These are phyloP conservation scores for Stemphylium vesicarium DNA, from an alignment of 2,329 filamentous ascomycete genomes.

Conservation along the genomic window DNA sequence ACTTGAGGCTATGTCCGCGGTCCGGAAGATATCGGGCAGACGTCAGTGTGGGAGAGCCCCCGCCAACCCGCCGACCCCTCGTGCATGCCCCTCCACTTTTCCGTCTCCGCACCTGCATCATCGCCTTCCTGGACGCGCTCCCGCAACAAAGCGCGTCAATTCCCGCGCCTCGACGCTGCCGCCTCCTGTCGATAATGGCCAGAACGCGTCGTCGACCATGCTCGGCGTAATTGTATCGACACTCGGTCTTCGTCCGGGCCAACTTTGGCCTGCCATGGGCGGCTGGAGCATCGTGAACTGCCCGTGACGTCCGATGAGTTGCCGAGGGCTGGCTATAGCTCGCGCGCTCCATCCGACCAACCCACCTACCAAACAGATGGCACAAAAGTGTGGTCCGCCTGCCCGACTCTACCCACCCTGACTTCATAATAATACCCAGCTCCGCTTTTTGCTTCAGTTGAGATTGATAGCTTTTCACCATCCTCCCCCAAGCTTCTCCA, in stretches of 20 bases:
- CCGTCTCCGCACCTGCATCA: constrained; percentile 27
- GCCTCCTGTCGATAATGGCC: constrained; percentile 1
- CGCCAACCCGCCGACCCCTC: constrained; percentile 29
- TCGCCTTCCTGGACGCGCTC: constrained; percentile 18
- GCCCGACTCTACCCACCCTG: constrained; percentile 49
- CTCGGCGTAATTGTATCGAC: constrained; percentile 4
- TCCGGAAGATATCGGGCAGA: constrained; percentile 36
- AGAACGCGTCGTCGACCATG: not conserved
- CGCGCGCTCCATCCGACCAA: constrained; percentile 31
- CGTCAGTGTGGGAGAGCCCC: constrained; percentile 10
- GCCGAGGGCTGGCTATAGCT: constrained; percentile 41
- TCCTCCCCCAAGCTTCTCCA: constrained; percentile 10
- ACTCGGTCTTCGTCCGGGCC: constrained; percentile 12
- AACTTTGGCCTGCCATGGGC: constrained; percentile 9
- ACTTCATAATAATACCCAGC: constrained; percentile 35
- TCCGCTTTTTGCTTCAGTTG: constrained; percentile 21
- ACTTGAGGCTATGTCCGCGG: constrained; percentile 28
- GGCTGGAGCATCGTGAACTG: constrained; percentile 34
- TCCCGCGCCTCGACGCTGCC: not conserved
- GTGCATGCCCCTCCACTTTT: constrained; percentile 28
- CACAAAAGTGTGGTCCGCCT: constrained; percentile 42
- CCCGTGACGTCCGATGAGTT: constrained; percentile 28
- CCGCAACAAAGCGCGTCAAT: constrained; percentile 36
- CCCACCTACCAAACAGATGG: constrained; percentile 38
- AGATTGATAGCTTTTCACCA: constrained; percentile 12